phyloP scores from a whole-genome alignment of 192 early-diverging fungal genomes.

The Geosiphon pyriformis region DNA sequence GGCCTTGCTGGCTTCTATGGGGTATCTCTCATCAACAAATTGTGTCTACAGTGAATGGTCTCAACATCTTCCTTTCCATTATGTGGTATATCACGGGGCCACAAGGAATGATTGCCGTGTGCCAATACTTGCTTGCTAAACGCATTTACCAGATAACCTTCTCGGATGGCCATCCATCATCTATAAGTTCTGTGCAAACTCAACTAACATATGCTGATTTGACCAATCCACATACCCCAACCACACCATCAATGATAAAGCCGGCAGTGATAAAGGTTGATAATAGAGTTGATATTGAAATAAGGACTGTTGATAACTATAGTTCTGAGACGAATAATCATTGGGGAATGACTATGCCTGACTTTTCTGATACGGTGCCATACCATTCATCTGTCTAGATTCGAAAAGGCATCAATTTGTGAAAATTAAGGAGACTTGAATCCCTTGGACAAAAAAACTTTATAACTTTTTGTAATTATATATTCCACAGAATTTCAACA shows the following conservation, averaged over 20 bases:
- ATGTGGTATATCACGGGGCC: constrained; percentile 18
- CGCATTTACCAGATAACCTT: constrained; percentile 8
- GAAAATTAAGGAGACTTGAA: no score
- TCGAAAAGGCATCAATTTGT: no score
- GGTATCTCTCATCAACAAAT: constrained; percentile 3
- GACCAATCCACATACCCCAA: no score
- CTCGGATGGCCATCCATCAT: not conserved
- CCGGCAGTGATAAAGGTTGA: not conserved
- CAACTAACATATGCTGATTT: no score
- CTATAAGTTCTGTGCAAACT: not conserved
- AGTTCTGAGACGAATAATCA: no score
- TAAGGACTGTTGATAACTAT: not conserved
- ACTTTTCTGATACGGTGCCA: no score
- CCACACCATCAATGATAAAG: no score
- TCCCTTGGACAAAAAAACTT: no score
- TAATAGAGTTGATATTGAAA: not conserved
- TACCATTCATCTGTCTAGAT: no score
- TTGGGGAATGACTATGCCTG: no score
- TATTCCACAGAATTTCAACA: no score
- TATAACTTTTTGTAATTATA: no score
- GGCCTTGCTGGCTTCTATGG: constrained; percentile 15
- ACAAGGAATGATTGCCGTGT: constrained; percentile 16
- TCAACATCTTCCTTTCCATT: constrained; percentile 1
- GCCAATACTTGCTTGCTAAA: constrained; percentile 17
- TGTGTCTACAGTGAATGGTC: not conserved